phyloP scores from a whole-genome alignment of 202 grass and related monocot genomes.

The Brachypodium distachyon region DNA sequence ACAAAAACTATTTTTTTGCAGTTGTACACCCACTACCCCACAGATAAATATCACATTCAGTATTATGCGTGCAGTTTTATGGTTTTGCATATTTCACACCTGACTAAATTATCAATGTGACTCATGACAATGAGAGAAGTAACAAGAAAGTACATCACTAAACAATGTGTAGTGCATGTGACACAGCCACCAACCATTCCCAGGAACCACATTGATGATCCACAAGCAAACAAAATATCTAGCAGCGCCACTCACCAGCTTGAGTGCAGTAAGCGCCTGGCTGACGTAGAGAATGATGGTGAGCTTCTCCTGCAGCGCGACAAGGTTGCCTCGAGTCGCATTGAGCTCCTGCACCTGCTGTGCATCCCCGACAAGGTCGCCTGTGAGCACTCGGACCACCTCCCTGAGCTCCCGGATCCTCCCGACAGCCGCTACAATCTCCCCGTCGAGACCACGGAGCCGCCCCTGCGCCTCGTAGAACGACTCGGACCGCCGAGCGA shows the following conservation, averaged over 20 bases:
- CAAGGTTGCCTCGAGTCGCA: constrained; percentile 63
- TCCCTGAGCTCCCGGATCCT: constrained; percentile 80
- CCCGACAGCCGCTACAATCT: constrained; percentile 73
- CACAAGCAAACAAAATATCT: background rate
- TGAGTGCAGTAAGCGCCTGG: constrained; percentile 70
- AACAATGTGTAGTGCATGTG: background rate
- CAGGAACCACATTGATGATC: background rate
- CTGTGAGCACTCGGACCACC: constrained; percentile 59
- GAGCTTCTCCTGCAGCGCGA: constrained; percentile 83
- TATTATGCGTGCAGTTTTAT: background rate
- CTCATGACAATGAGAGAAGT: background rate
- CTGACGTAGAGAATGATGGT: constrained; percentile 88
- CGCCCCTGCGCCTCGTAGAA: constrained; percentile 86
- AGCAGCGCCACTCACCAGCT: constrained; percentile 47
- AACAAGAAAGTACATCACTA: background rate
- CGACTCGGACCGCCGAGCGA: constrained; percentile 68
- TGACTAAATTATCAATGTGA: background rate
- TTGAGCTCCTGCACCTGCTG: constrained; percentile 87
- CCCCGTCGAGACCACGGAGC: constrained; percentile 61
- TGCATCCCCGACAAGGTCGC: constrained; percentile 71
- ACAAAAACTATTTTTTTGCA: background rate
- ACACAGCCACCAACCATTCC: background rate
- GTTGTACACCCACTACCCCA: background rate
- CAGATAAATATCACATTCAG: background rate
- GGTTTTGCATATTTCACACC: background rate